Conservation (phyloP, 805 yeast species). For the Yamadazyma endophytica region DNA sequence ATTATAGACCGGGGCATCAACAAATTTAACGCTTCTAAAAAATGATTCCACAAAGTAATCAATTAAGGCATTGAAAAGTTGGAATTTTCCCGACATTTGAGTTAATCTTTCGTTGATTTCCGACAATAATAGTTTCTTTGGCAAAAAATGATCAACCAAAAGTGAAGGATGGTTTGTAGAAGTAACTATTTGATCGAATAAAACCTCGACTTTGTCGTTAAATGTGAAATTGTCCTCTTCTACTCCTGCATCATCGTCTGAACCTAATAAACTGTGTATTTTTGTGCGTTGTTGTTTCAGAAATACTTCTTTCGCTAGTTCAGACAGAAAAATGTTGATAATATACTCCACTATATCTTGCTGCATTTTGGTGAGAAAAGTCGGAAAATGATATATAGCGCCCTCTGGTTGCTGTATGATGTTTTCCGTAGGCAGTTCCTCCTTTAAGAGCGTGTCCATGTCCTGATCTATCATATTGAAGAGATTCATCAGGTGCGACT, state of each 20-base stretch:
- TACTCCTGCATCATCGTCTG: conserved; percentile 8
- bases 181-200: conserved; percentile 44
- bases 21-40: conserved; percentile 13
- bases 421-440: background rate
- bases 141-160: conserved; percentile 73
- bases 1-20: conserved; percentile 12
- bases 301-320: conserved; percentile 19
- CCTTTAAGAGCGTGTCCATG: background rate
- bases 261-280: conserved; percentile 33
- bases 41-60: conserved; percentile 22
- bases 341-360: conserved; percentile 29
- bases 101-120: conserved; percentile 56
- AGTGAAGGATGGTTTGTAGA: conserved; percentile 65
- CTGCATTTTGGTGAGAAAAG: conserved; percentile 30
- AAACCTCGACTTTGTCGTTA: conserved; percentile 35
- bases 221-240: conserved; percentile 5
- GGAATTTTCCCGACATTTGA: conserved; percentile 57
- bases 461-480: too few relatives aligned
- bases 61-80: conserved; percentile 47
- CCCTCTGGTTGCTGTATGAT: conserved; percentile 14
- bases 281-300: conserved; percentile 24
- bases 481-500: too few relatives aligned
- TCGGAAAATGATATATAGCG: conserved; percentile 31
- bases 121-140: conserved; percentile 62
- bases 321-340: conserved; percentile 24